phyloP scores from a whole-genome alignment of 176 grass and related monocot genomes.

The barley (Hordeum vulgare) region DNA sequence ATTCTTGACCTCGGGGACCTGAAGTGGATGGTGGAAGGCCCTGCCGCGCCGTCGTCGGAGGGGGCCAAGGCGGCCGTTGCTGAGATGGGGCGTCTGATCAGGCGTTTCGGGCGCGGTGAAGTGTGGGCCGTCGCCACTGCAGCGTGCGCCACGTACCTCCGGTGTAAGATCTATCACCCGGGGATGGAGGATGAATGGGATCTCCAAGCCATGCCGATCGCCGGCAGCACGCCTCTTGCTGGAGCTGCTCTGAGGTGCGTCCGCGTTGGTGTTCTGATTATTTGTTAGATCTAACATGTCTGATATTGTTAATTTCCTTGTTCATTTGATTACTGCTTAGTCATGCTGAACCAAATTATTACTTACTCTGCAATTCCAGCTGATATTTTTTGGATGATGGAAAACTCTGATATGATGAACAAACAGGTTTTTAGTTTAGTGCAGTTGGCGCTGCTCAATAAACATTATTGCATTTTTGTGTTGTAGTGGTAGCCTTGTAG shows the following conservation, averaged over 20 bases:
- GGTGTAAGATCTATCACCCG: constrained; percentile 65
- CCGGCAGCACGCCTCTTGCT: constrained; percentile 20
- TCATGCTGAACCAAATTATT: neutral
- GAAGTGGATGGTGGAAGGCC: constrained; percentile 60
- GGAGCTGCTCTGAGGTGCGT: constrained; percentile 43
- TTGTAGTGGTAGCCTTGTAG: neutral
- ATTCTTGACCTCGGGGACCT: constrained; percentile 82
- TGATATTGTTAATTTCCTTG: neutral
- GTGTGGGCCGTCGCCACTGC: constrained; percentile 75
- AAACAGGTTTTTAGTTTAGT: neutral
- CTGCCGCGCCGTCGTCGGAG: constrained; percentile 32
- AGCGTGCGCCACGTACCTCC: constrained; percentile 65
- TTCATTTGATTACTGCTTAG: neutral
- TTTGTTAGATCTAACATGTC: neutral
- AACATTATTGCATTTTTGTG: constrained; percentile 2
- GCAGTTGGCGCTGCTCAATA: neutral
- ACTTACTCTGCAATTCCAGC: neutral
- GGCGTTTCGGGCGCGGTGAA: constrained; percentile 21
- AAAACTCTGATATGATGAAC: neutral
- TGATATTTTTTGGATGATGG: neutral
- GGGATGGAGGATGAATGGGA: constrained; percentile 80
- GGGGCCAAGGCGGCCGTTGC: constrained; percentile 46
- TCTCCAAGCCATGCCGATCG: constrained; percentile 59
- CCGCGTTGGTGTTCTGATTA: neutral
- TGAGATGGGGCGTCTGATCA: constrained; percentile 63